These are phyloP conservation scores for Penicillium goetzii DNA, from an alignment of 495 filamentous ascomycete genomes.

Conservation along the genomic window DNA sequence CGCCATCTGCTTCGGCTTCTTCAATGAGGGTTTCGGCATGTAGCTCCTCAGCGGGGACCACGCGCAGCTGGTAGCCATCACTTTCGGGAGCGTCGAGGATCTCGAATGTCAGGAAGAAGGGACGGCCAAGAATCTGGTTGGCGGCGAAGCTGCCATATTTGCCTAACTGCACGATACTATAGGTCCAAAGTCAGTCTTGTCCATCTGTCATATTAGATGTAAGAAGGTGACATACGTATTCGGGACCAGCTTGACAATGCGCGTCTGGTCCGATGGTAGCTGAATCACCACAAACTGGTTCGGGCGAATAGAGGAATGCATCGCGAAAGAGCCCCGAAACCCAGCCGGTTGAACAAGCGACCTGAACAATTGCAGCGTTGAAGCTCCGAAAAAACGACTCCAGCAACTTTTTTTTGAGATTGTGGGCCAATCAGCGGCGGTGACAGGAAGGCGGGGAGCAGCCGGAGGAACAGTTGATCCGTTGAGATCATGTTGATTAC, in stretches of 20 bases:
- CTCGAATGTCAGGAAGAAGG: slow-evolving; percentile 90
- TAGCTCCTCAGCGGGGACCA: slow-evolving; percentile 81
- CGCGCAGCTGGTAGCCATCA: slow-evolving; percentile 65
- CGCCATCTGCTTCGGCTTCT: slow-evolving; percentile 54
- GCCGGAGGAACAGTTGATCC: background rate
- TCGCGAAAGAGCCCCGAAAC: slow-evolving; percentile 20
- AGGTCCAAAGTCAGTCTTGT: slow-evolving; percentile 24
- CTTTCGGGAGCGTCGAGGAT: slow-evolving; percentile 68
- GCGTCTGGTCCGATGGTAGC: slow-evolving; percentile 67
- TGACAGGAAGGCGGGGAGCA: background rate
- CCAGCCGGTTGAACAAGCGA: background rate
- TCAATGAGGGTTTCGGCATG: slow-evolving; percentile 72
- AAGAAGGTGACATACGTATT: slow-evolving; percentile 67
- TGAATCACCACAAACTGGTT: slow-evolving; percentile 65
- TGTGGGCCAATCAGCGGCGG: background rate
- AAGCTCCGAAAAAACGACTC: slow-evolving; percentile 5
- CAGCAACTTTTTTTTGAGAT: slow-evolving; percentile 1
- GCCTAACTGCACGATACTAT: slow-evolving; percentile 78
- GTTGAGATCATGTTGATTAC: background rate
- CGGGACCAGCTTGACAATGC: slow-evolving; percentile 67
- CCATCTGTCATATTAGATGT: background rate
- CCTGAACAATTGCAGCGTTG: background rate
- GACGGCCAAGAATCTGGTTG: slow-evolving; percentile 83
- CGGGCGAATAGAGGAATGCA: slow-evolving; percentile 61
- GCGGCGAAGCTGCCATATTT: slow-evolving; percentile 89